phyloP scores from a whole-genome alignment of 2,329 filamentous ascomycete genomes.

The Byssothecium circinans region DNA sequence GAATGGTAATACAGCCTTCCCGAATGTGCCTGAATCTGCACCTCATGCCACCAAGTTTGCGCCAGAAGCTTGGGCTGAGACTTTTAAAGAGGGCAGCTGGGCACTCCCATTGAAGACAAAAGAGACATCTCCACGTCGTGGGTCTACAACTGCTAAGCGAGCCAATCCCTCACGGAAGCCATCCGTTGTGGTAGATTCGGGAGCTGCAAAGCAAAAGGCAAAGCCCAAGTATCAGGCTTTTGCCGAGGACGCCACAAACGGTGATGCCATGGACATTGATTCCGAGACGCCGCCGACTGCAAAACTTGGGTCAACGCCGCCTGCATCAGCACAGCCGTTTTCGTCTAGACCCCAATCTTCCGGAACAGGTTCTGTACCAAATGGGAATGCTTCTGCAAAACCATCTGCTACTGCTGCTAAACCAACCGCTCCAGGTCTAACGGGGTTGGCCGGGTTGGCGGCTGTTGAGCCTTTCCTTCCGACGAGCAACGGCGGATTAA shows the following conservation, averaged over 20 bases:
- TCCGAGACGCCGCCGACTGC: slow-evolving; percentile 31
- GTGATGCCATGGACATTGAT: slow-evolving; percentile 54
- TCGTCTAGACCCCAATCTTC: slow-evolving; percentile 9
- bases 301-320: slow-evolving; percentile 11
- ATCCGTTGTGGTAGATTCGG: slow-evolving; percentile 34
- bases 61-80: slow-evolving; percentile 47
- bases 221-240: slow-evolving; percentile 36
- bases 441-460: slow-evolving; percentile 55
- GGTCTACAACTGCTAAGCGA: slow-evolving; percentile 29
- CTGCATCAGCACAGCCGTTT: slow-evolving; percentile 8
- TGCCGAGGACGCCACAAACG: slow-evolving; percentile 29
- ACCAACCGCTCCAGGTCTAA: slow-evolving; percentile 22
- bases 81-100: slow-evolving; percentile 49
- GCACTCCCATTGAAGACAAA: slow-evolving; percentile 30
- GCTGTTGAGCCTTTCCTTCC: slow-evolving; percentile 54
- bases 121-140: slow-evolving; percentile 35
- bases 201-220: slow-evolving; percentile 29
- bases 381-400: slow-evolving; percentile 18
- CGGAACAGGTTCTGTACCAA: slow-evolving; percentile 13
- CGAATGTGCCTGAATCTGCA: slow-evolving; percentile 20
- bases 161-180: slow-evolving; percentile 33
- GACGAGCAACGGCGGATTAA: slow-evolving; percentile 52
- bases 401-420: slow-evolving; percentile 19
- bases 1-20: slow-evolving; percentile 21
- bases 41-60: slow-evolving; percentile 44